A percentile compares a stretch with the other conserved stretches of the same genome.
Conservation (phyloP, 768 basidiomycete species). For the Cystofilobasidium ferigula region DNA sequence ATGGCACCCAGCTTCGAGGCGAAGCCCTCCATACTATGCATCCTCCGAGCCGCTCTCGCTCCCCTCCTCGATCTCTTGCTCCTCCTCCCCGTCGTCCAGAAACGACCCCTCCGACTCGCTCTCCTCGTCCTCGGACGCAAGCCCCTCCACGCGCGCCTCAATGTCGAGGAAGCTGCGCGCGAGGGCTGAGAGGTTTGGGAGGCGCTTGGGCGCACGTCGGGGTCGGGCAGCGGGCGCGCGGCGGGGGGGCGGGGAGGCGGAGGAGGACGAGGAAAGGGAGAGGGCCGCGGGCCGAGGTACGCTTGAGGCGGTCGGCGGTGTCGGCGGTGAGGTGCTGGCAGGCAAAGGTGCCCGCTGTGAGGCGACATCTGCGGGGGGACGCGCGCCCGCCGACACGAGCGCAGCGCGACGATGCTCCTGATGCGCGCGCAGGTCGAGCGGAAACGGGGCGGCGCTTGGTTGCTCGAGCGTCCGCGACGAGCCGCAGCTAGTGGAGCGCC, state of each 20-base stretch:
- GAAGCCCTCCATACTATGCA: too few relatives aligned
- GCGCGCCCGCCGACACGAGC: not conserved
- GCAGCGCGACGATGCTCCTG: not conserved
- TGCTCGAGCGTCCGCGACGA: too few relatives aligned
- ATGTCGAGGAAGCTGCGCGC: not conserved
- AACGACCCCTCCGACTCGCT: not conserved
- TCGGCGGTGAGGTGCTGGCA: too few relatives aligned
- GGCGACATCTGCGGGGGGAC: too few relatives aligned
- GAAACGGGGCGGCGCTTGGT: not conserved
- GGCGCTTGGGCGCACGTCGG: not conserved
- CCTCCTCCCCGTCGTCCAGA: not conserved
- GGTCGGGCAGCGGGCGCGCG: not conserved
- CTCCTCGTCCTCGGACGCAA: not conserved
- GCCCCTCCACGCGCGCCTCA: not conserved
- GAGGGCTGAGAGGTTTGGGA: not conserved
- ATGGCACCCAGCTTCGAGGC: too few relatives aligned
- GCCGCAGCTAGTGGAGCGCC: too few relatives aligned
- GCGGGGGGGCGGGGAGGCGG: not conserved
- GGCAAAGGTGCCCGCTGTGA: too few relatives aligned
- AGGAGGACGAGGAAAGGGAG: too few relatives aligned
- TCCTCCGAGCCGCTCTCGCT: too few relatives aligned
- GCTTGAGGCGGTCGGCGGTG: too few relatives aligned
- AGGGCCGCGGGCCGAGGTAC: too few relatives aligned
- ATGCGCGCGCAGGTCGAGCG: constrained; percentile 2
- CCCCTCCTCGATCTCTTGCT: not conserved